phyloP scores from a whole-genome alignment of 345 rosid genomes.

The Firmiana major region DNA sequence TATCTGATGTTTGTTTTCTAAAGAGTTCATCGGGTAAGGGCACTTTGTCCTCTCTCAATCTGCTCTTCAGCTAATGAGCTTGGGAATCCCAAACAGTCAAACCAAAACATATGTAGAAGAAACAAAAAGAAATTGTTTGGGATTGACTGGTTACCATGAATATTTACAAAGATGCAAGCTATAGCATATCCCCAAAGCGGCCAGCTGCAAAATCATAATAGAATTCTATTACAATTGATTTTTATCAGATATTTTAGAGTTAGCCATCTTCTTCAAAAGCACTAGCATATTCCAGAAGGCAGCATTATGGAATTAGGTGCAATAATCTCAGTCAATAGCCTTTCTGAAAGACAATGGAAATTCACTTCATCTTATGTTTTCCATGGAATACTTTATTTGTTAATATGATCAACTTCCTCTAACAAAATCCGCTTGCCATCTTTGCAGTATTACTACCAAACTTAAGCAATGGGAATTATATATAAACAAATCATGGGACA shows the following conservation, averaged over 20 bases:
- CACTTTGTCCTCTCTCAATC: neutral
- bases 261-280: too few relatives aligned
- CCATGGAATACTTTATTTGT: too few relatives aligned
- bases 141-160: constrained; percentile 55
- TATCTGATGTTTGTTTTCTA: neutral
- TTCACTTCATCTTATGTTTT: too few relatives aligned
- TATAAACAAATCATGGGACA: neutral
- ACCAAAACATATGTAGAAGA: neutral
- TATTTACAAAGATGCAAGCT: constrained; percentile 77
- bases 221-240: neutral
- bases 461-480: neutral
- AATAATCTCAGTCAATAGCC: too few relatives aligned
- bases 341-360: too few relatives aligned
- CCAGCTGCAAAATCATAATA: constrained; percentile 56
- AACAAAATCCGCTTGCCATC: too few relatives aligned
- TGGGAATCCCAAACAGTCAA: neutral
- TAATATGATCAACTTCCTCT: too few relatives aligned
- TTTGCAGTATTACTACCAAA: too few relatives aligned
- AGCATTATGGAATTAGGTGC: too few relatives aligned
- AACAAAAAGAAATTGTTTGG: neutral
- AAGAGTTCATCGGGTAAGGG: neutral
- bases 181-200: constrained; percentile 92
- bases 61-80: neutral
- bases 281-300: too few relatives aligned
- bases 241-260: neutral